phyloP scores from a whole-genome alignment of 164 flowering plant species.

The Sextonia rubra region DNA sequence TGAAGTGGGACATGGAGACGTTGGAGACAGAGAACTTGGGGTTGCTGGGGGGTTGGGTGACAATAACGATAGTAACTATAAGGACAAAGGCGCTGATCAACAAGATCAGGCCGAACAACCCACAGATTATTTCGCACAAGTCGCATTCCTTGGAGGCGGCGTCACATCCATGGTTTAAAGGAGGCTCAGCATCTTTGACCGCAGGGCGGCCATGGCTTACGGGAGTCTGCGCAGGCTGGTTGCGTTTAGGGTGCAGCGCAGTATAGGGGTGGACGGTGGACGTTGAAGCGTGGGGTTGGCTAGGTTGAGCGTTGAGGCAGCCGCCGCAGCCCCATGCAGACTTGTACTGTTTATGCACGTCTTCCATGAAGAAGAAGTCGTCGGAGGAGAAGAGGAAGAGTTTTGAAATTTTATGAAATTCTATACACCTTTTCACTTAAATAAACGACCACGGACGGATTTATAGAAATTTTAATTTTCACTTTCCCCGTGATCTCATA shows the following conservation, averaged over 20 bases:
- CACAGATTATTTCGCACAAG: too few species aligned
- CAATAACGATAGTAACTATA: conserved; percentile 14
- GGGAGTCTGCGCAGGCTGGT: conserved; percentile 10
- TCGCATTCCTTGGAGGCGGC: conserved; percentile 18
- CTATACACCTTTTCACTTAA: too few species aligned
- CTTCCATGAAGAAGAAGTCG: too few species aligned
- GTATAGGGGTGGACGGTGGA: conserved; percentile 4
- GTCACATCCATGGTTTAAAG: too few species aligned
- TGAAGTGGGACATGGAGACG: conserved; percentile 43
- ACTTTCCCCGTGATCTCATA: too few species aligned
- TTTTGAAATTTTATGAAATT: too few species aligned
- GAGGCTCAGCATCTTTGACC: too few species aligned
- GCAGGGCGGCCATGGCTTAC: too few species aligned
- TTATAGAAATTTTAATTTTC: too few species aligned
- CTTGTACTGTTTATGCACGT: conserved; percentile 12
- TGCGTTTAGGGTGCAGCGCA: conserved; percentile 3
- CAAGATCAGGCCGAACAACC: conserved; percentile 16
- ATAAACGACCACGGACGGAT: too few species aligned
- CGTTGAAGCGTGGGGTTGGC: not conserved
- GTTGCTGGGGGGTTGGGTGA: conserved; percentile 55
- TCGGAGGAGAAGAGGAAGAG: too few species aligned
- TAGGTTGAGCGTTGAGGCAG: not conserved
- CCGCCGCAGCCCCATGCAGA: conserved; percentile 20
- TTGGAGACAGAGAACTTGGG: conserved; percentile 46
- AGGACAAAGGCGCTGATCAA: conserved; percentile 7